These are phyloP conservation scores for Cyberlindnera maclurae DNA, from an alignment of 805 yeast species.

Conservation along the genomic window DNA sequence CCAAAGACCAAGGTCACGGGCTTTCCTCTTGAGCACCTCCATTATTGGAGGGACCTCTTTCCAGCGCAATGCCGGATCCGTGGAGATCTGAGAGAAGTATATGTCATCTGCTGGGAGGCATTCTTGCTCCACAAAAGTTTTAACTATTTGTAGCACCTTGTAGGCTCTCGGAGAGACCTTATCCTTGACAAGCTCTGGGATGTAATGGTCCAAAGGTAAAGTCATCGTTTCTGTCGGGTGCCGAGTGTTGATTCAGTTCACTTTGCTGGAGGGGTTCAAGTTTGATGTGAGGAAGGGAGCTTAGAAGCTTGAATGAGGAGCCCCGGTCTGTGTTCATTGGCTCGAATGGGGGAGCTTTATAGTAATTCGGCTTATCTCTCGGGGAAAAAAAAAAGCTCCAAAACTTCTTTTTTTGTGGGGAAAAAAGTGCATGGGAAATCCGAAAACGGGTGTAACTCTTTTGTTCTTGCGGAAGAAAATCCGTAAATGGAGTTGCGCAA, in stretches of 20 bases:
- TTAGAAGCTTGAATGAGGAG: too few relatives aligned
- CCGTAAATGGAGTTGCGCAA: too few relatives aligned
- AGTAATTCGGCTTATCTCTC: too few relatives aligned
- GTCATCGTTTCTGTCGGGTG: not conserved
- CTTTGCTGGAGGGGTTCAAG: too few relatives aligned
- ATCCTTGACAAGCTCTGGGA: constrained; percentile 30
- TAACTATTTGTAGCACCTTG: constrained; percentile 29
- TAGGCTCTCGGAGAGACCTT: constrained; percentile 29
- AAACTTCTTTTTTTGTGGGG: not conserved
- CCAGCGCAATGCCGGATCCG: constrained; percentile 41
- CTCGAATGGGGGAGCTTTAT: too few relatives aligned
- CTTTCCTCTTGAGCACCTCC: constrained; percentile 46
- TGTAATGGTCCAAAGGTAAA: constrained; percentile 19
- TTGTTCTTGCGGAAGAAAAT: too few relatives aligned
- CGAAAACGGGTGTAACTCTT: too few relatives aligned
- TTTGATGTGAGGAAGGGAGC: too few relatives aligned
- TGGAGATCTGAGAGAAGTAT: constrained; percentile 33
- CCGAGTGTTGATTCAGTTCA: too few relatives aligned
- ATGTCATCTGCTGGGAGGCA: constrained; percentile 50
- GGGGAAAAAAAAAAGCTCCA: too few relatives aligned
- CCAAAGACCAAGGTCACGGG: constrained; percentile 49
- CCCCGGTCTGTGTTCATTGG: too few relatives aligned
- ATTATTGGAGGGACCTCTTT: constrained; percentile 36
- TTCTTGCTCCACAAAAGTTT: constrained; percentile 48
- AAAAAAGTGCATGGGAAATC: not conserved